These are phyloP conservation scores for Tympanopsis confertula DNA, from an alignment of 2,329 filamentous ascomycete species.

Conservation along the genomic window DNA sequence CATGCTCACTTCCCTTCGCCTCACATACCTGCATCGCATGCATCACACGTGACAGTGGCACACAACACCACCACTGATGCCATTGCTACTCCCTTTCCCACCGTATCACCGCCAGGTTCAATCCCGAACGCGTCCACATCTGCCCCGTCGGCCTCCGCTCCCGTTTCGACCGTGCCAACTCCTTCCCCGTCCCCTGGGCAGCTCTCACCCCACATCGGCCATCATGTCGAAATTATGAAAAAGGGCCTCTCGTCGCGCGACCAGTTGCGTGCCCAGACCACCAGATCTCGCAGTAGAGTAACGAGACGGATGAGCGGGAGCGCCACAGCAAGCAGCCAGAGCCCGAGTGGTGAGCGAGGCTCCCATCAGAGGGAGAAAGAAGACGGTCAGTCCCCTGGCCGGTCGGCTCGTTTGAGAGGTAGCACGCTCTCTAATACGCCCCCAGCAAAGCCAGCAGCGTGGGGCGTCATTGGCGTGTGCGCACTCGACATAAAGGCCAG, in stretches of 20 bases:
- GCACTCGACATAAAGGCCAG: conserved; percentile 90
- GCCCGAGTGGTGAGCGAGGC: conserved; percentile 60
- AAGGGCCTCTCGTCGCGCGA: conserved; percentile 21
- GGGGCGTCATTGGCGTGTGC: conserved; percentile 77
- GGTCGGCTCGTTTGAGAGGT: background rate
- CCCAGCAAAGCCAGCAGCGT: conserved; percentile 42
- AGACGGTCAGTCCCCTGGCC: conserved; percentile 23
- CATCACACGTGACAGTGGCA: background rate
- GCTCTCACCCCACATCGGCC: too few relatives aligned
- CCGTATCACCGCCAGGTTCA: background rate
- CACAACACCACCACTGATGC: background rate
- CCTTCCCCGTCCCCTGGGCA: too few relatives aligned
- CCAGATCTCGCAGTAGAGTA: conserved; percentile 51
- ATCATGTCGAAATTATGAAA: background rate
- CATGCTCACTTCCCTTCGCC: too few relatives aligned
- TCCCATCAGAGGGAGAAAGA: conserved; percentile 43
- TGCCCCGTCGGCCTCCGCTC: background rate
- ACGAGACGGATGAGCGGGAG: conserved; percentile 73
- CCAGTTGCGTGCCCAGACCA: conserved; percentile 26
- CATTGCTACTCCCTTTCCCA: background rate
- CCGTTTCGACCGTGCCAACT: too few relatives aligned
- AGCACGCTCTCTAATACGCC: conserved; percentile 13
- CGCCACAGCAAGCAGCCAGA: conserved; percentile 71
- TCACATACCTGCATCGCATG: too few relatives aligned
- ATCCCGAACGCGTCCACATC: background rate